A percentile compares a stretch with the other conserved stretches of the same genome.
Conservation (phyloP, 495 filamentous ascomycete species). For the Trichoderma orchidacearum region DNA sequence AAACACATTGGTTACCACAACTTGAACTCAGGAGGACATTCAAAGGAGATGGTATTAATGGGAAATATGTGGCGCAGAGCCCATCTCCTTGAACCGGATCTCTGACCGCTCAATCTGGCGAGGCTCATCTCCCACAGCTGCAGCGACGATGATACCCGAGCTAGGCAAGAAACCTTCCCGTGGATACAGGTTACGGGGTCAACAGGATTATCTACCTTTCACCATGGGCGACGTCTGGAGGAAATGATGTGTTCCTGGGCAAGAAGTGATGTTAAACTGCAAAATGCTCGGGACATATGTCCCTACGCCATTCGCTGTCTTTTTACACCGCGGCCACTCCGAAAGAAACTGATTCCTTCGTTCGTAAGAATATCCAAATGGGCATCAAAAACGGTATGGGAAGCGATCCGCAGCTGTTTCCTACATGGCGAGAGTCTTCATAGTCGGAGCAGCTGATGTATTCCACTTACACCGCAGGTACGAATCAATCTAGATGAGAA, state of each 20-base stretch:
- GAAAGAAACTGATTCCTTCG: constrained; percentile 44
- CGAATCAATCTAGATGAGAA: too few species aligned
- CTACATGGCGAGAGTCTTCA: too few species aligned
- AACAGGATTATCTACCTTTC: constrained; percentile 57
- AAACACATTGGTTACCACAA: too few species aligned
- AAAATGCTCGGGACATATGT: constrained; percentile 74
- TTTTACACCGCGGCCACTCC: constrained; percentile 51
- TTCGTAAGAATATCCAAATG: too few species aligned
- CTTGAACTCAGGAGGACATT: constrained; percentile 60
- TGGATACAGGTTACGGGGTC: constrained; percentile 56
- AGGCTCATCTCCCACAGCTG: constrained; percentile 46
- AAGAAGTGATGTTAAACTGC: constrained; percentile 59
- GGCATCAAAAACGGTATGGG: too few species aligned
- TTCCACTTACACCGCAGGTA: too few species aligned
- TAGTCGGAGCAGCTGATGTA: too few species aligned
- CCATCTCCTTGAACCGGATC: constrained; percentile 47
- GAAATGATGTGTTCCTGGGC: constrained; percentile 58
- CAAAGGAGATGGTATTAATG: constrained; percentile 33
- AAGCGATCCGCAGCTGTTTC: constrained; percentile 47
- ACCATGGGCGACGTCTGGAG: constrained; percentile 51
- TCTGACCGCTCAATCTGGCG: constrained; percentile 51
- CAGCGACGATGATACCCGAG: constrained; percentile 57
- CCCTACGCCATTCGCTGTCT: constrained; percentile 52
- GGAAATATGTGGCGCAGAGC: constrained; percentile 58
- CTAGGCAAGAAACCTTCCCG: constrained; percentile 45